Percentiles rank a stretch among this genome's conserved stretches.
Conservation (phyloP, 2,329 filamentous ascomycete genomes). For the Trichoderma koningiopsis region DNA sequence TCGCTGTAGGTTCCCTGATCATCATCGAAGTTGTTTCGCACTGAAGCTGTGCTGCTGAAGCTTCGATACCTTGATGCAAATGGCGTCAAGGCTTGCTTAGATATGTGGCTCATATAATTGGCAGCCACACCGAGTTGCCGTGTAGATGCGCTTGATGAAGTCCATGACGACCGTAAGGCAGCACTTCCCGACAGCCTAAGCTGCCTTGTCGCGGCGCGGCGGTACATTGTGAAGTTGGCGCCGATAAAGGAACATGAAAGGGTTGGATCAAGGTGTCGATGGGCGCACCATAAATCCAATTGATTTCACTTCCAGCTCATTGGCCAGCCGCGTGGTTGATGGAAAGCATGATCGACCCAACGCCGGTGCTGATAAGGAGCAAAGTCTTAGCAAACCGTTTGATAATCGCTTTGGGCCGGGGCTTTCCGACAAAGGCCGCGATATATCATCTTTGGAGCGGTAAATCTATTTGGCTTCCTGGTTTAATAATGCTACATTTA, state of each 20-base stretch:
- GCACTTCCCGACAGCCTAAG: slow-evolving; percentile 6
- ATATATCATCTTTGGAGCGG: neutral
- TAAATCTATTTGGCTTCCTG: neutral
- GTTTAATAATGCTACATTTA: neutral
- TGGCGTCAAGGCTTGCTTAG: neutral
- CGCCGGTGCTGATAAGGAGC: neutral
- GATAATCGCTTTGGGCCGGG: slow-evolving; percentile 14
- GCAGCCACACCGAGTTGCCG: neutral
- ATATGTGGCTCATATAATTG: neutral
- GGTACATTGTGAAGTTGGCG: slow-evolving; percentile 12
- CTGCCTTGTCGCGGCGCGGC: neutral
- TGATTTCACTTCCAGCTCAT: neutral
- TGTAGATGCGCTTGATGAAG: neutral
- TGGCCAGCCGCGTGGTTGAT: neutral
- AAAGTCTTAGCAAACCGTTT: neutral
- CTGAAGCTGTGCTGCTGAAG: neutral
- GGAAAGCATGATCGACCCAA: slow-evolving; percentile 5
- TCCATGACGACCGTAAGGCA: neutral
- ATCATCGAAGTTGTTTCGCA: neutral
- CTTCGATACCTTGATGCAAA: neutral
- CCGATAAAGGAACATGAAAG: neutral
- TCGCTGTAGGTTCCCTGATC: slow-evolving; percentile 13
- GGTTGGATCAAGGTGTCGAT: too few species aligned
- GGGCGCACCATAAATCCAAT: neutral
- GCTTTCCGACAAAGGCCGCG: slow-evolving; percentile 20